Evolutionary conservation across 139 green algal species (phyloP), one percentile per base, ranked within the genome.

Genomic region (Micractinium conductrix): DNA sequence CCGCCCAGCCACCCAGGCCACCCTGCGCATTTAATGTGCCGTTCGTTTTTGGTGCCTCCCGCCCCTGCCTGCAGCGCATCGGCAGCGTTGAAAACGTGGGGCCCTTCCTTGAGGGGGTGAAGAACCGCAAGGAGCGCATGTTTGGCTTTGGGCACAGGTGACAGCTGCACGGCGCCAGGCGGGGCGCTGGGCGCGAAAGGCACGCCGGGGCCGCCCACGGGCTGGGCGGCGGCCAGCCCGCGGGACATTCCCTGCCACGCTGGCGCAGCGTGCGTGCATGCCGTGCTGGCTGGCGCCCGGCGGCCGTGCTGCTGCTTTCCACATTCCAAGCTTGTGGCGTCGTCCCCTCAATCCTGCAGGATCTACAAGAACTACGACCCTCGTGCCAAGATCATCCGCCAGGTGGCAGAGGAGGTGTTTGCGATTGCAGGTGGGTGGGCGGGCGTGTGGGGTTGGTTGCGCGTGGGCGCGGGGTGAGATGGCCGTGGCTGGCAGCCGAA

Each of bases 341-440:
- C 17, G 2, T 60, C 71, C 35, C 1, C 9, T 28, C 1, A 7
- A 48, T 24, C 4, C 94, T 97, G 5, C 93, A 91, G 97, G 21
- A 97, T 99, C 81, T 99, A 99, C 96, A 99, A 99, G 88, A 99
- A 98, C 92, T 99, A 98, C 88, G 97, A 99, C 90, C 97, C 97
- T 0, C 89, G 97, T 14, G 97, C 97, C 24, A 97, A 93, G 60
- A 96, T 98, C 91, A 98, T 99, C 84, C 93, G 95, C 75, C 75
- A 94, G 84, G 86, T 95, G 63, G 90, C 91, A 10, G 92, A 95
- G 81, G 95, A 98, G 88, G 96, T 99, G 67, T 99, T 99, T 82
- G 68, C 85, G 60, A 97, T 98, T 72, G 80, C 80, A 73, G 76
- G 76, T 71, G 74, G 44, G 71, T 50, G 40, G 35, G 21, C 28